Conservation (phyloP, 805 yeast species). For the Candida manassasensis region DNA sequence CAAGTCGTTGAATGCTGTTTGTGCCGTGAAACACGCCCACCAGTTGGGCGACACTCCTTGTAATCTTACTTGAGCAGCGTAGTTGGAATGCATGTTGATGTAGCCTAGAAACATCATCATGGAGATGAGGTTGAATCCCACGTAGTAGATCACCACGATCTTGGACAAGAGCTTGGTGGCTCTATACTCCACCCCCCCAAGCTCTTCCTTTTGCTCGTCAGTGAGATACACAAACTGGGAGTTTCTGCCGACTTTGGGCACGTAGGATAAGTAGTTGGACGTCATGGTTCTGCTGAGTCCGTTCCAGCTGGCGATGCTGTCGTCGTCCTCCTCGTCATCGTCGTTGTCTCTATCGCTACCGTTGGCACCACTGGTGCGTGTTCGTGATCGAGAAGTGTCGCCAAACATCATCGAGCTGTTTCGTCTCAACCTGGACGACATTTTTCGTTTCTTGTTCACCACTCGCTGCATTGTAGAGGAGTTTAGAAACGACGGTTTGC, state of each 20-base stretch:
- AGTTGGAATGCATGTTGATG: slow-evolving; percentile 41
- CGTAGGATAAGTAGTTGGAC: slow-evolving; percentile 77
- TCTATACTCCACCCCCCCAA: slow-evolving; percentile 96
- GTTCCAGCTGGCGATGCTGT: slow-evolving; percentile 6
- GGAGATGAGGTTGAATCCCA: slow-evolving; percentile 68
- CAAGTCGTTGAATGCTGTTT: slow-evolving; percentile 77
- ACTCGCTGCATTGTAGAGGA: slow-evolving; percentile 48
- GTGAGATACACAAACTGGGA: slow-evolving; percentile 83
- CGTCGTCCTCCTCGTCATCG: slow-evolving; percentile 11
- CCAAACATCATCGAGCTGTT: slow-evolving; percentile 4
- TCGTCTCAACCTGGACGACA: neutral
- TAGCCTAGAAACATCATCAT: slow-evolving; percentile 57
- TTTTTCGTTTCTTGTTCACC: slow-evolving; percentile 10
- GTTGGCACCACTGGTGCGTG: slow-evolving; percentile 6
- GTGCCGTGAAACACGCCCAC: slow-evolving; percentile 90
- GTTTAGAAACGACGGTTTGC: slow-evolving; percentile 15
- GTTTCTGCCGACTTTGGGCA: slow-evolving; percentile 88
- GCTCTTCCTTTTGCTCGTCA: slow-evolving; percentile 82
- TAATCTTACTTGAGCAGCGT: slow-evolving; percentile 38
- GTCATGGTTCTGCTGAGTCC: slow-evolving; percentile 31
- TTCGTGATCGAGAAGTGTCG: neutral
- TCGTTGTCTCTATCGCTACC: slow-evolving; percentile 12
- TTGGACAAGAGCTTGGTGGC: slow-evolving; percentile 73
- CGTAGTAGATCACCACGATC: slow-evolving; percentile 60
- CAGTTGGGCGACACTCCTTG: slow-evolving; percentile 73